Evolutionary conservation across 1,284 basidiomycete genomes (phyloP), one percentile per base, ranked within the genome.

Genomic region (Fomitopsis palustris): DNA sequence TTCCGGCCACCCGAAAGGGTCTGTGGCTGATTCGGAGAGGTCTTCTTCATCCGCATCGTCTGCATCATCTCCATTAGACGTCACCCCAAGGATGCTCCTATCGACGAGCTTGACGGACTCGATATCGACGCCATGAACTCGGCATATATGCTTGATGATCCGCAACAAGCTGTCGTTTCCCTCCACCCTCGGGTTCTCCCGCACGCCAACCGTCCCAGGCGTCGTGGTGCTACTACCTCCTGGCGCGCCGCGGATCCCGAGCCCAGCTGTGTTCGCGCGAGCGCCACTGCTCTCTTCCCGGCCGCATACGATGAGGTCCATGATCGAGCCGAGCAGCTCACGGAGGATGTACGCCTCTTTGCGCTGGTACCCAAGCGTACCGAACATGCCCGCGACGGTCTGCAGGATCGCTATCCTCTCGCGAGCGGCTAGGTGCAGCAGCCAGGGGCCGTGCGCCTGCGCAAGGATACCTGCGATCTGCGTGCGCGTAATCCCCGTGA

Each of bases 1-100:
- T 69, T 95, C 92, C 1, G 93, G 88, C 96, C 96, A 99, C 1
- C 96, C 95, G 70, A 89, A 94, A 3, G 82, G 74, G 61, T 84
- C 83, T 25, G 73, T 71, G 35, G 75, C 67, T 35, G 75, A 72
- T 37, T 77, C 75, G 14, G 74, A 63, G 43, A 82, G 73, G 39
- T 78, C 76, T 37, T 79, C 75, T 39, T 68, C 67, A 4, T 65
- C 61, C 10, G 69, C 69, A 2, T 37, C 60, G 54, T 56, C 65
- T 37, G 31, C 60, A 53, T 42, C 66, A 68, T 43, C 69, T 61
- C 65, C 74, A 37, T 54, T 55, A 29, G 17, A n/a, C 5, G 16
- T 3, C 27, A 35, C 19, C n/a, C 19, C 43, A 23, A 25, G 6
- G 33, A 53, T 51, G 19, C 45, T 43, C 27, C 39, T 21, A 31